These are phyloP conservation scores for Pythium sp. DNA, from an alignment of 352 stramenopile species.

Conservation along the genomic window DNA sequence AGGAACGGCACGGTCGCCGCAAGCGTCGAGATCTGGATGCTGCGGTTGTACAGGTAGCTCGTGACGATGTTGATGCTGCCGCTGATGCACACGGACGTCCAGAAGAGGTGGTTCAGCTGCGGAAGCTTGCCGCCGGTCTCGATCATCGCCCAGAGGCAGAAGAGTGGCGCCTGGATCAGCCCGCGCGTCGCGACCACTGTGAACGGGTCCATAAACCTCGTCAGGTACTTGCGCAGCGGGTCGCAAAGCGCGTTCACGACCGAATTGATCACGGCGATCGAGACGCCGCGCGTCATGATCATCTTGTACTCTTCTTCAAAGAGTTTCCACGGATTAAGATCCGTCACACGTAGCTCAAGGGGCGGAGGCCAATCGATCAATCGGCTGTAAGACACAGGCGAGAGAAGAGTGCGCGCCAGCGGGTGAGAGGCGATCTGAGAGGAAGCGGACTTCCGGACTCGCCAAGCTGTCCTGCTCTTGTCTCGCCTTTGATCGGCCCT, in stretches of 20 bases:
- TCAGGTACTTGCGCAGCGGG: slow-evolving; percentile 83
- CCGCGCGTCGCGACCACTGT: slow-evolving; percentile 66
- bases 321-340: not conserved
- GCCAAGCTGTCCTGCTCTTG: not conserved
- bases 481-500: not conserved
- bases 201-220: slow-evolving; percentile 81
- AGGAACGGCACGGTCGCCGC: slow-evolving; percentile 77
- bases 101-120: slow-evolving; percentile 77
- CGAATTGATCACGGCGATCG: slow-evolving; percentile 78
- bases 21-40: slow-evolving; percentile 81
- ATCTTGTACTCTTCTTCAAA: slow-evolving; percentile 24
- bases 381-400: not conserved
- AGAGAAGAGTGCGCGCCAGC: not conserved
- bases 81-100: slow-evolving; percentile 72
- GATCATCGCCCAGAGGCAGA: slow-evolving; percentile 61
- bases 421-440: not conserved
- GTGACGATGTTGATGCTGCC: slow-evolving; percentile 77
- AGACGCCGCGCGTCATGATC: slow-evolving; percentile 64
- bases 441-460: not conserved
- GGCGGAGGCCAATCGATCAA: not conserved
- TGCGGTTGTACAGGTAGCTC: slow-evolving; percentile 83
- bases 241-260: slow-evolving; percentile 77
- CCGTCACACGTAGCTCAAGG: slow-evolving; percentile 5
- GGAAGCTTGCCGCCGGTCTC: slow-evolving; percentile 52
- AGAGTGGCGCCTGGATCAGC: slow-evolving; percentile 68